Evolutionary conservation across 148 eudicot genomes (phyloP), one percentile per base, ranked within the genome.

Genomic region (Bassia scoparia): DNA sequence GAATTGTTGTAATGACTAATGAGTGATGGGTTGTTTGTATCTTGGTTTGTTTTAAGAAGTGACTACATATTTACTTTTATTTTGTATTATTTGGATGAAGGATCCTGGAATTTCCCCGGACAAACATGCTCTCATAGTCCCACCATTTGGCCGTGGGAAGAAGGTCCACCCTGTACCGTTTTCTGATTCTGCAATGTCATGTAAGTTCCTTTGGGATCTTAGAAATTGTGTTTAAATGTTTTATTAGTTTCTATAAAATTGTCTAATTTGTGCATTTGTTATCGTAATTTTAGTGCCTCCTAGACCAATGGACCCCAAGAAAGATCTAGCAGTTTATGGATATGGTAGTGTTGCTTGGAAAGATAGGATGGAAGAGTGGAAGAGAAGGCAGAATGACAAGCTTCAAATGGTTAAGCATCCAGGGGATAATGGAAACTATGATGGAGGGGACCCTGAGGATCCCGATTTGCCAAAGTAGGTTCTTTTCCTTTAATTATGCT

Each of bases 321-420:
- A 91, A 81, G 97, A 94, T 60, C 78, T 89, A 24, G 96, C 93
- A 10, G 83, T 87, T 49, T 94, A 94, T 79, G 98, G 98, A 37
- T 94, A 94, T 84, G 98, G 98, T 21, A 94, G 89, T 74, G 93
- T 94, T 86, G 89, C 98, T 26, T 91, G 98, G 98, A 94, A 94
- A 76, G 93, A 94, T 61, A 84, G 96, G 67, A 87, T 94, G 96
- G 97, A 91, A 59, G 96, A 88, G 0, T 91, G 98, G 98, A 95
- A 83, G 76, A 91, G 72, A 77, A 79, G 86, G 71, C 98, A 94
- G 77, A 79, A 73, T 73, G 93, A 87, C 26, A 88, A 82, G 68
- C 92, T 90, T 80, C 91, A 89, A 76, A 67, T 91, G 83, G 84
- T 91, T 44, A 84, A 80, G 86, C 93, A 89, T 62, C 81, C 87